Conservation (phyloP, 768 basidiomycete species). For the Lepiota brunneoincarnata region DNA sequence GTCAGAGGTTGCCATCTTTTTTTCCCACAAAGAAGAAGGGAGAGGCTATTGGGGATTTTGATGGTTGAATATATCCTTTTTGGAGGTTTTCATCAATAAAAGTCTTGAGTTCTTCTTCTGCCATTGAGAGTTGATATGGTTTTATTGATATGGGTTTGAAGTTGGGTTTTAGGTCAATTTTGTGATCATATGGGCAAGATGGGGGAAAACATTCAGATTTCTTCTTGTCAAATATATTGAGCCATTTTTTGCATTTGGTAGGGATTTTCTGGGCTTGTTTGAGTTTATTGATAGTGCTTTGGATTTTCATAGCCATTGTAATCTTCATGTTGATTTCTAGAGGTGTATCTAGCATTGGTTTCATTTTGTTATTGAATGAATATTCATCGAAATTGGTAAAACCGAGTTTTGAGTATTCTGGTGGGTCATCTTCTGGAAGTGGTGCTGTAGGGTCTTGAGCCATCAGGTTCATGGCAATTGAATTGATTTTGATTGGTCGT, state of each 20-base stretch:
- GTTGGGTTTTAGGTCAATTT: constrained; percentile 14
- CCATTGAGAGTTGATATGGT: constrained; percentile 2
- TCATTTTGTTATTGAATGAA: no score
- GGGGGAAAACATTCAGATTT: constrained; percentile 11
- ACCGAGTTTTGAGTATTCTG: no score
- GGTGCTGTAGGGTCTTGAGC: no score
- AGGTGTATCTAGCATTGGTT: background rate
- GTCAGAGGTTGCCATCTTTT: constrained; percentile 9
- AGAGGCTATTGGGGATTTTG: constrained; percentile 9
- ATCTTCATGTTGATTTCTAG: background rate
- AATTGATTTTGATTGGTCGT: no score
- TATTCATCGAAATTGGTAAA: no score
- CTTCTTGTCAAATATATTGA: constrained; percentile 12
- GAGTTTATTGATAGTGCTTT: background rate
- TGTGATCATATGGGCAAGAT: constrained; percentile 12
- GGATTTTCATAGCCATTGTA: background rate
- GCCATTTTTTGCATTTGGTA: background rate
- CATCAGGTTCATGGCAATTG: no score
- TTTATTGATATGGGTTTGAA: constrained; percentile 4
- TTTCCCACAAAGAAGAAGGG: constrained; percentile 13
- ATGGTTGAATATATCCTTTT: constrained; percentile 11
- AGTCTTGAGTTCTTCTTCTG: background rate
- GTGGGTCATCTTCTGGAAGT: no score
- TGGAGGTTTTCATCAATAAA: constrained; percentile 8
- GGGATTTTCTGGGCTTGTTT: background rate